Evolutionary conservation across 768 basidiomycete genomes (phyloP).

Genomic region (Pleurotus tuber-regium): DNA sequence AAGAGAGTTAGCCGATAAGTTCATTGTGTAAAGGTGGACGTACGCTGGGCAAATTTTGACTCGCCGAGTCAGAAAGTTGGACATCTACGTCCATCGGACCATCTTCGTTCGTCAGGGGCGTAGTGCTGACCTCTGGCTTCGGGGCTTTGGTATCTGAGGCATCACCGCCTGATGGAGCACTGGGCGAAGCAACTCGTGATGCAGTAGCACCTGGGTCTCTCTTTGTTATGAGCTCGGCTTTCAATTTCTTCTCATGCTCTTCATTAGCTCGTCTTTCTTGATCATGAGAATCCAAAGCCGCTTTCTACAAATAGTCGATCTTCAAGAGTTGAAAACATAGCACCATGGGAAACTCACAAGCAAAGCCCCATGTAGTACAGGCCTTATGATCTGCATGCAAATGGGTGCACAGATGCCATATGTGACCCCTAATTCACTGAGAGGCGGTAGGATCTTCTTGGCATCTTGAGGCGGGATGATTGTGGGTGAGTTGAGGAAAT

Average conservation of each 20-base stretch:
- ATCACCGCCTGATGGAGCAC: conserved; percentile 22
- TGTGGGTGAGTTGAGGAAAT: conserved; percentile 74
- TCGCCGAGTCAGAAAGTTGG: conserved; percentile 20
- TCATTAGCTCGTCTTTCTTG: conserved; percentile 68
- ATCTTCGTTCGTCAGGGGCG: conserved; percentile 31
- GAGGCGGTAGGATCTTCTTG: conserved; percentile 67
- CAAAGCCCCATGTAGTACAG: conserved; percentile 64
- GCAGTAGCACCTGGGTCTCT: conserved; percentile 56
- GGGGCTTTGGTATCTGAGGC: background rate
- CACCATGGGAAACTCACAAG: conserved; percentile 41
- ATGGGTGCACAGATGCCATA: conserved; percentile 85
- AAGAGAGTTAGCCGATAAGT: conserved; percentile 1
- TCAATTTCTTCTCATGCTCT: conserved; percentile 78
- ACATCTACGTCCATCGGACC: conserved; percentile 53
- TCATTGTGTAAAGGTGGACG: conserved; percentile 13
- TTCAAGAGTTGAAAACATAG: conserved; percentile 2
- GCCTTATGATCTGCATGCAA: conserved; percentile 93
- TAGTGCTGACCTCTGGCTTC: background rate
- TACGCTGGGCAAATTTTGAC: conserved; percentile 37
- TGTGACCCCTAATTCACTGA: conserved; percentile 66
- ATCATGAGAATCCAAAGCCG: conserved; percentile 63
- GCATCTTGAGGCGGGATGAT: conserved; percentile 68
- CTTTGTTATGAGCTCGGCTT: conserved; percentile 77
- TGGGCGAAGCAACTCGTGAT: conserved; percentile 68
- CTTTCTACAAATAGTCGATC: conserved; percentile 36